Evolutionary conservation across 2,329 filamentous ascomycete genomes (phyloP).

Genomic region (Lecanoromycetidae sp.): DNA sequence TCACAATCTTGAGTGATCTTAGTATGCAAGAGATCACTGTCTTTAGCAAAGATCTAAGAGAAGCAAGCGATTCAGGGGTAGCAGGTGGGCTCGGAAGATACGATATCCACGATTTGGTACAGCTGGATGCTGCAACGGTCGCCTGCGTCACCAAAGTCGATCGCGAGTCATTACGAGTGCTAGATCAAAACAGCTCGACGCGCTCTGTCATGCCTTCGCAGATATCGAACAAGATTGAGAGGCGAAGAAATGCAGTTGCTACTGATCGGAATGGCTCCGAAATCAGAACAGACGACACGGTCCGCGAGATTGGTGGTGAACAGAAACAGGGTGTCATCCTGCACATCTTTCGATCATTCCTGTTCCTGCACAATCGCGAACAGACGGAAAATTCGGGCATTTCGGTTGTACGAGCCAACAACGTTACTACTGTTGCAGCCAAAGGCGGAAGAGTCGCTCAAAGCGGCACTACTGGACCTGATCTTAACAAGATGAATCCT

Average conservation of each 20-base stretch:
- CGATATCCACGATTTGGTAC: constrained; percentile 84
- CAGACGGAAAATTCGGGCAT: constrained; percentile 79
- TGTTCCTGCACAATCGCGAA: constrained; percentile 78
- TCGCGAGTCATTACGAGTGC: constrained; percentile 74
- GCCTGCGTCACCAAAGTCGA: constrained; percentile 92
- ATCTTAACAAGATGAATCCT: constrained; percentile 85
- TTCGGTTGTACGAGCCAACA: constrained; percentile 74
- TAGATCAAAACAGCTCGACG: constrained; percentile 80
- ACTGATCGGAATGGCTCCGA: constrained; percentile 89
- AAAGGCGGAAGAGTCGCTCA: constrained; percentile 72
- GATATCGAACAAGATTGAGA: constrained; percentile 77
- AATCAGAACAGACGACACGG: constrained; percentile 80
- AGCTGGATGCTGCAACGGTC: constrained; percentile 84
- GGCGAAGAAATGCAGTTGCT: constrained; percentile 72
- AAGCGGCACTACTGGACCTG: constrained; percentile 47
- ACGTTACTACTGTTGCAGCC: constrained; percentile 82
- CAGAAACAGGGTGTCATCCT: constrained; percentile 77
- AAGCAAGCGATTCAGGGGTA: constrained; percentile 83
- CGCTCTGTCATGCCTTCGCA: constrained; percentile 80
- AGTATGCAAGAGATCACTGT: constrained; percentile 90
- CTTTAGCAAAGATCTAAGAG: constrained; percentile 91
- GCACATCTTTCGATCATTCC: constrained; percentile 84
- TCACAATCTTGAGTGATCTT: constrained; percentile 86
- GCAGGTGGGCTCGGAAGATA: constrained; percentile 74
- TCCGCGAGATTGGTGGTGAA: constrained; percentile 81